Conservation (phyloP, 2,329 filamentous ascomycete species). For the Dactylellina drechsleri region DNA sequence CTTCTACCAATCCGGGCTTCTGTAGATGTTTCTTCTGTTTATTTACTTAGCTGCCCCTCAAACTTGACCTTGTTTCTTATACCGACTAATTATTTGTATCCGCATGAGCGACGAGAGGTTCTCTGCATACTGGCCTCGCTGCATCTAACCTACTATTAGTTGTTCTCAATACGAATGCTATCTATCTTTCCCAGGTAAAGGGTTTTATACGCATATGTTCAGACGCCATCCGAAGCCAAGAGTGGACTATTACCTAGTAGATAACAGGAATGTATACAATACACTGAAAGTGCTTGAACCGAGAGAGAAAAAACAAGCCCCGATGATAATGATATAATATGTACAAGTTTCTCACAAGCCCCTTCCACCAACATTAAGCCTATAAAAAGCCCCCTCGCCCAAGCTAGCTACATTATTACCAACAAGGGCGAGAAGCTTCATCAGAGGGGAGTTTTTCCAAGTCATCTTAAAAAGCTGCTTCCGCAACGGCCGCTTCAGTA, state of each 20-base stretch:
- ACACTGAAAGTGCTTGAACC: neutral
- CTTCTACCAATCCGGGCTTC: neutral
- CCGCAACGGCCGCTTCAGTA: neutral
- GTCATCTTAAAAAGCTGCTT: neutral
- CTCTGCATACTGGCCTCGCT: no score
- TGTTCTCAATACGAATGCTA: no score
- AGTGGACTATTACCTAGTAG: slow-evolving; percentile 50
- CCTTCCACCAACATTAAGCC: neutral
- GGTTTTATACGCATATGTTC: no score
- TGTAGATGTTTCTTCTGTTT: neutral
- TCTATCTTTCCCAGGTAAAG: no score
- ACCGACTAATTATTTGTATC: neutral
- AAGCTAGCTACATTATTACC: neutral
- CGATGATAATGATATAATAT: slow-evolving; percentile 42
- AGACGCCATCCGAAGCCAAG: slow-evolving; percentile 26
- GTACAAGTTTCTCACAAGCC: slow-evolving; percentile 34
- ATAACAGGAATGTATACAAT: slow-evolving; percentile 42
- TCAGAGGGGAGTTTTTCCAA: slow-evolving; percentile 40
- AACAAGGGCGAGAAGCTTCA: slow-evolving; percentile 4
- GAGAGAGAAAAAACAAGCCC: neutral
- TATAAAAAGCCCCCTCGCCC: neutral
- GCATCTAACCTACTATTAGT: no score
- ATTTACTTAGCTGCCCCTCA: neutral
- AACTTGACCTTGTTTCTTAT: neutral
- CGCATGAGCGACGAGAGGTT: neutral